phyloP scores from a whole-genome alignment of 2,329 filamentous ascomycete genomes.

The Ceratocystis harringtonii region DNA sequence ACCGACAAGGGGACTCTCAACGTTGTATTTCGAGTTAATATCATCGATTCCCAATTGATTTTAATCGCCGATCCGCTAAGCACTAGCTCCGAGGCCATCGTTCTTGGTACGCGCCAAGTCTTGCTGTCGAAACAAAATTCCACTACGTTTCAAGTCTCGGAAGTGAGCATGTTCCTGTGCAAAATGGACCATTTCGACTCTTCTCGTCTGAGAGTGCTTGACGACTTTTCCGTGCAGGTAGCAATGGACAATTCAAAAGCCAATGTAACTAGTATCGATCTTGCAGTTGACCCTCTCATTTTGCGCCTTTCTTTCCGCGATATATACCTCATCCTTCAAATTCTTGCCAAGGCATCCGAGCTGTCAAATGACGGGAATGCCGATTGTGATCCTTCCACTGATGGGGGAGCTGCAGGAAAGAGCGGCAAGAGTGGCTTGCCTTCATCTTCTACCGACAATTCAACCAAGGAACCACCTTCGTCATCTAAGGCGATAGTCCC shows the following conservation, averaged over 20 bases:
- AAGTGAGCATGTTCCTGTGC: conserved; percentile 96
- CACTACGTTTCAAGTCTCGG: conserved; percentile 79
- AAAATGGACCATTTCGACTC: conserved; percentile 97
- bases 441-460: background rate
- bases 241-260: conserved; percentile 59
- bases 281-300: conserved; percentile 83
- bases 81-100: conserved; percentile 84
- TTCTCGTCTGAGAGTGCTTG: conserved; percentile 75
- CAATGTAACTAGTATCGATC: conserved; percentile 61
- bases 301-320: conserved; percentile 82
- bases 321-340: conserved; percentile 85
- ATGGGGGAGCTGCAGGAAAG: background rate
- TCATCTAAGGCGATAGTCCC: background rate
- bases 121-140: conserved; percentile 88
- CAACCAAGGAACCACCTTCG: background rate
- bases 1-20: conserved; percentile 37
- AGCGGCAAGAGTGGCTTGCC: background rate
- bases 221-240: conserved; percentile 86
- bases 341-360: conserved; percentile 78
- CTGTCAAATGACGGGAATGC: conserved; percentile 48
- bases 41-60: conserved; percentile 93
- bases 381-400: background rate
- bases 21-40: conserved; percentile 77
- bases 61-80: conserved; percentile 89
- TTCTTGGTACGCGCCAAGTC: conserved; percentile 85